A percentile compares a stretch with the other conserved stretches of the same genome.
Evolutionary conservation across 2,329 filamentous ascomycete genomes (phyloP).

Genomic region (Neodidymelliopsis sp.): DNA sequence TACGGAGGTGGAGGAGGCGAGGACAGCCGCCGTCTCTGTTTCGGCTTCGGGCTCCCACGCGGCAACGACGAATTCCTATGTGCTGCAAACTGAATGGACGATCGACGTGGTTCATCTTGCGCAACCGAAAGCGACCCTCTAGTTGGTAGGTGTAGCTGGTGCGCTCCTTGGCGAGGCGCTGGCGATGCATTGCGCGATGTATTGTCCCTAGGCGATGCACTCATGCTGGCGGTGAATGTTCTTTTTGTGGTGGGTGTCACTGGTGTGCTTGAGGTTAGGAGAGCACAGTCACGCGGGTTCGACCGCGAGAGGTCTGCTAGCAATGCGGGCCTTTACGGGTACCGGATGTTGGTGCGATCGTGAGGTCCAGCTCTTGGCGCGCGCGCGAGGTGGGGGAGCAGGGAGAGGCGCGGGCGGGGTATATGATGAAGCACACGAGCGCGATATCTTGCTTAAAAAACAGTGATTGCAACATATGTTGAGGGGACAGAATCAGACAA

Average conservation of each 20-base stretch:
- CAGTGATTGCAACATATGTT: constrained; percentile 3
- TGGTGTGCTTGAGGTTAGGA: constrained; percentile 24
- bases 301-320: constrained; percentile 30
- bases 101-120: constrained; percentile 44
- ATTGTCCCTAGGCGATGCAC: constrained; percentile 40
- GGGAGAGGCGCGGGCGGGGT: constrained; percentile 12
- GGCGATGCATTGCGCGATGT: constrained; percentile 36
- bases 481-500: not conserved
- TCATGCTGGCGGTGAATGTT: constrained; percentile 31
- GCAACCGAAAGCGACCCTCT: constrained; percentile 22
- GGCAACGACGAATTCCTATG: constrained; percentile 42
- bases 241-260: constrained; percentile 19
- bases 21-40: constrained; percentile 47
- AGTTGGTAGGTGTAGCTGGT: constrained; percentile 36
- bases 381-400: constrained; percentile 38
- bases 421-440: constrained; percentile 6
- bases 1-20: constrained; percentile 53
- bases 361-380: constrained; percentile 31
- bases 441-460: not conserved
- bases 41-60: constrained; percentile 43
- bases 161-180: constrained; percentile 31
- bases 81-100: constrained; percentile 49
- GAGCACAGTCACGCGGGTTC: constrained; percentile 11
- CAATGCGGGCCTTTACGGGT: constrained; percentile 37
- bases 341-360: constrained; percentile 35